Evolutionary conservation across 441 rosid species (phyloP).

Genomic region (Euphorbia schlechtendalii): DNA sequence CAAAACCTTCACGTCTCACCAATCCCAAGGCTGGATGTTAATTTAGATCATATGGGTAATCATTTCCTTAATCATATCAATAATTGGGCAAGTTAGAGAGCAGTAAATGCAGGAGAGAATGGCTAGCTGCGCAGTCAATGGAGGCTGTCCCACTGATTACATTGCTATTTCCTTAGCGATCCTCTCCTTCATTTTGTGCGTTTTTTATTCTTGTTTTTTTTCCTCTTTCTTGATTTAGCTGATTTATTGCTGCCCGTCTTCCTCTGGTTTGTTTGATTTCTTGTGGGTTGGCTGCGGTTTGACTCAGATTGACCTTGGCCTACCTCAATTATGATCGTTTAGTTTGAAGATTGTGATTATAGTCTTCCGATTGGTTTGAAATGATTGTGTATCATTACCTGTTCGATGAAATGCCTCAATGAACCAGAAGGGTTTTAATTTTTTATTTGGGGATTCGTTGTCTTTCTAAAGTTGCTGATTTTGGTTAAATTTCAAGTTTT

Average conservation of each 20-base stretch:
- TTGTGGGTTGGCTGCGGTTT: neutral
- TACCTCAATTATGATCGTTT: neutral
- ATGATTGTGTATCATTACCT: neutral
- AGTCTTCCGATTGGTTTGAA: neutral
- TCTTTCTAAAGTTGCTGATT: neutral
- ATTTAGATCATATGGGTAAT: conserved; percentile 8
- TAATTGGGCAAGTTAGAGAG: neutral
- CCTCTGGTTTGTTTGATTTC: neutral
- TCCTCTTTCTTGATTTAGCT: neutral
- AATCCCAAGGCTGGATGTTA: conserved; percentile 2
- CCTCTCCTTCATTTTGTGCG: conserved; percentile 51
- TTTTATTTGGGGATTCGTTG: no score
- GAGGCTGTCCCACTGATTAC: conserved; percentile 87
- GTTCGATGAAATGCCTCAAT: conserved; percentile 2
- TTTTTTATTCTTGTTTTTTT: conserved; percentile 1
- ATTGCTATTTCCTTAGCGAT: conserved; percentile 51
- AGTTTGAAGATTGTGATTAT: neutral
- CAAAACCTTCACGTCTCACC: neutral
- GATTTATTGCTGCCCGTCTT: neutral
- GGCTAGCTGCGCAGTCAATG: conserved; percentile 48
- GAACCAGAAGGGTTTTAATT: no score
- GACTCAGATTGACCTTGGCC: neutral
- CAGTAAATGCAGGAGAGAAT: conserved; percentile 23
- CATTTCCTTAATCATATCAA: neutral
- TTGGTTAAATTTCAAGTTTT: neutral